Evolutionary conservation across 192 early-diverging fungal species (phyloP), one percentile per base, ranked within the genome.

Genomic region (Lobosporangium transversale): DNA sequence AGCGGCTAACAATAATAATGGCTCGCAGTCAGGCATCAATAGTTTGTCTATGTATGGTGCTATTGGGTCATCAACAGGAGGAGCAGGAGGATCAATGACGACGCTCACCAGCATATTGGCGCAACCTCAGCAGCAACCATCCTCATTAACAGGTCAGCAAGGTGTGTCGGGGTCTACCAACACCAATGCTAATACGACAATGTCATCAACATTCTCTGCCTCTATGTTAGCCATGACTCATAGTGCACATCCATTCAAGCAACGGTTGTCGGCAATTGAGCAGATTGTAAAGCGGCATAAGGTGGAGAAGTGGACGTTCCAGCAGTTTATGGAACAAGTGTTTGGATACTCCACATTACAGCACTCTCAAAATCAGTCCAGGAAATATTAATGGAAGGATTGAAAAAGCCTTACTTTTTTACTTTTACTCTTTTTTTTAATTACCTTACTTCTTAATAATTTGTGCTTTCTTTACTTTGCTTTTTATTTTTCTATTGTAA

Each of bases 271-370:
- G 45, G 30, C 64, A 42, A 76, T 76, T 36, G 73, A 76, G 31
- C 73, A 67, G 36, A 76, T 76, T 30, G 30, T 64, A 9, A 61
- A 36, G 31, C 49, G 73, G 8, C 73, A 76, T 32, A 76, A 76
- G 59, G 42, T 67, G 1, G 73, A 76, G 18, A 76, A 76, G 31
- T 76, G 73, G 73, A 76, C 73, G 0, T 76, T 62, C 37, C 73
- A 76, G 47, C 73, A 76, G 31, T 76, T 76, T 52, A 76, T 76
- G 73, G 73, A 67, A 44, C 63, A 57, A 2, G 64, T 76, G 17
- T 76, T 76, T 76, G 73, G 73, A 18, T 76, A 67, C 48, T 66
- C 73, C 9, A 66, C 44, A 2, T 26, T 48, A 4, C 62, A 52
- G 18, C 18, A 18, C 20, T 52, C 36, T 49, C 50, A 66, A 27